Evolutionary conservation across 352 stramenopile species (phyloP), one percentile per base, ranked within the genome.

Genomic region (Pythium biforme): DNA sequence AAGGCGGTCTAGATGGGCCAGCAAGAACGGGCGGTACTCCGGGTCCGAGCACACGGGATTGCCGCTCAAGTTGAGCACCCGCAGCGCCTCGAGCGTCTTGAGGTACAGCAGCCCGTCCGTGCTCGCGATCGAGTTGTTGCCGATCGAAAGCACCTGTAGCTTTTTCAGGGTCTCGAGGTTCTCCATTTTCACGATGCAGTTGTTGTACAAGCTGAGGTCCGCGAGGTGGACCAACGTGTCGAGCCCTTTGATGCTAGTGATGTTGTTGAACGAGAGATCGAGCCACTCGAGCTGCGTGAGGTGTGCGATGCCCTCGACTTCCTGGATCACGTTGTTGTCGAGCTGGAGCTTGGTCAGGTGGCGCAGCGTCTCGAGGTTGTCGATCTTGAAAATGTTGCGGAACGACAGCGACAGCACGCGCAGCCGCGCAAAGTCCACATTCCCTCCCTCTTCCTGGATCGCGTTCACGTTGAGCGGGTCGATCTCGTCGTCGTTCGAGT

Each of bases 251-350:
- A 98, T 97, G 26, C 61, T 67, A 3, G 77, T 83, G 69, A 98
- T 98, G 71, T 95, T 96, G 74, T 98, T 98, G 75, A 98, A 98
- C 27, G 83, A 96, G 10, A 98, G 65, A 70, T 98, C 94, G 45
- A 98, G 84, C 94, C 94, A 98, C 55, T 90, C 81, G 37, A 98
- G 75, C 34, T 94, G 84, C 33, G 88, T 81, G 25, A 97, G 72
- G 64, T 96, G 88, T 1, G 52, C 67, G 33, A 97, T 90, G 27
- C 90, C 89, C 23, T 90, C 75, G 59, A 98, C 97, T 57, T 92
- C 83, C 56, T 96, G 77, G 55, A 98, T 94, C 48, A 97, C 84
- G 51, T 98, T 98, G 77, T 98, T 98, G 69, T 98, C 94, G 17
- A 98, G 79, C 72, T 95, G 96, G 20, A 98, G 79, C 65, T 91